Conservation (phyloP, 2,329 filamentous ascomycete species). For the Grosmannia huntii region DNA sequence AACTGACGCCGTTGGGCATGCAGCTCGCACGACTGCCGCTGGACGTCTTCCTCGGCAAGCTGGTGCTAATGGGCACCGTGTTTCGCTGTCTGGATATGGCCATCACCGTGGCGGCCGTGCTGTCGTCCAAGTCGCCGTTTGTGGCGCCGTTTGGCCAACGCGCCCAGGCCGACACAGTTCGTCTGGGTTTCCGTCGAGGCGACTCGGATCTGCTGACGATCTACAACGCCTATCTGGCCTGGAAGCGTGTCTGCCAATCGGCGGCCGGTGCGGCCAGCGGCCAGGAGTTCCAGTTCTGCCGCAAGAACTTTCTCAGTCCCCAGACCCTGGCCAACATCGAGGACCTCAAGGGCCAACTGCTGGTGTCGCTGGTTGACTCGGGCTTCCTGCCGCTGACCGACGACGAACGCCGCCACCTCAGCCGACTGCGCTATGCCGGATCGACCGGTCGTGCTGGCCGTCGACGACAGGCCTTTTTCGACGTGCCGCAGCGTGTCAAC, state of each 20-base stretch:
- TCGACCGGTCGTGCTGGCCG: slow-evolving; percentile 39
- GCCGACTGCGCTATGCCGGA: slow-evolving; percentile 49
- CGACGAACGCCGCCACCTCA: slow-evolving; percentile 57
- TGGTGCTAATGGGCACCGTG: slow-evolving; percentile 73
- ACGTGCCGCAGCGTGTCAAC: slow-evolving; percentile 65
- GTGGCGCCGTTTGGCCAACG: slow-evolving; percentile 74
- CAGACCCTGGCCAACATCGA: slow-evolving; percentile 87
- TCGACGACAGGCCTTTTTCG: slow-evolving; percentile 60
- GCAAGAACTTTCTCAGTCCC: slow-evolving; percentile 85
- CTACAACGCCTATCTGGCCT: slow-evolving; percentile 85
- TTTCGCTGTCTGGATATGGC: slow-evolving; percentile 89
- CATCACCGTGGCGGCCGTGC: slow-evolving; percentile 80
- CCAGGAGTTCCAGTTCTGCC: slow-evolving; percentile 81
- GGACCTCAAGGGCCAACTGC: slow-evolving; percentile 83
- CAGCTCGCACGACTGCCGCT: slow-evolving; percentile 82
- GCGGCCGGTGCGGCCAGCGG: slow-evolving; percentile 35
- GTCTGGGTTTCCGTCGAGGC: slow-evolving; percentile 66
- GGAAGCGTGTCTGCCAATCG: slow-evolving; percentile 70
- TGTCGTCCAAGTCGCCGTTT: slow-evolving; percentile 93
- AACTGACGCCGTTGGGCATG: slow-evolving; percentile 72
- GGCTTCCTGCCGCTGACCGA: slow-evolving; percentile 66
- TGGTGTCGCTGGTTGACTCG: slow-evolving; percentile 74
- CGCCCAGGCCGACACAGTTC: slow-evolving; percentile 67
- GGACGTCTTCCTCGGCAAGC: slow-evolving; percentile 88
- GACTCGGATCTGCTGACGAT: slow-evolving; percentile 88